phyloP scores from a whole-genome alignment of 176 grass and related monocot genomes.

The Ensete glaucum region DNA sequence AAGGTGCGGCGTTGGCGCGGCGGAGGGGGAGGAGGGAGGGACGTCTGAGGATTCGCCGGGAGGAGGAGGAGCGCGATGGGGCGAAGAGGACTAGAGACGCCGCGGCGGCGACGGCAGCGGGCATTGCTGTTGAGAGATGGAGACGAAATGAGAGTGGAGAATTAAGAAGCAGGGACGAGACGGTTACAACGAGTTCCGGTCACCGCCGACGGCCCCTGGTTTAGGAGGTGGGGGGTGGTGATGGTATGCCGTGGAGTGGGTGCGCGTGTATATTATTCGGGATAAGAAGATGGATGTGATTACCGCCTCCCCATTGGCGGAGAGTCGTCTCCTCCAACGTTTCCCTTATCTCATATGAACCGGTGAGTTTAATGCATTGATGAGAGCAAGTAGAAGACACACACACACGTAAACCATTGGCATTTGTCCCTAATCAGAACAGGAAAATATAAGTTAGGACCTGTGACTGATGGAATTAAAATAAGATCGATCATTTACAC shows the following conservation, averaged over 20 bases:
- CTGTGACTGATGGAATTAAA: neutral
- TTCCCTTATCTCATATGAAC: neutral
- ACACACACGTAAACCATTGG: no score
- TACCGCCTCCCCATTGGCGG: neutral
- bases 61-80: neutral
- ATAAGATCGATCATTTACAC: neutral
- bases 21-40: neutral
- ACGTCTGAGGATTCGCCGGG: neutral
- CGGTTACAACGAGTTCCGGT: constrained; percentile 15
- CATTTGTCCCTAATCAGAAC: no score
- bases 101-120: neutral
- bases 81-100: constrained; percentile 34
- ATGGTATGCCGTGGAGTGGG: constrained; percentile 1
- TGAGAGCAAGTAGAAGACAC: no score
- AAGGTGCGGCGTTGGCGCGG: neutral
- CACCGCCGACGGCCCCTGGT: constrained; percentile 29
- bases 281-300: constrained; percentile 27
- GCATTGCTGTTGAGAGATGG: constrained; percentile 26
- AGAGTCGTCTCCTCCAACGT: rapidly evolving
- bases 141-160: constrained; percentile 11
- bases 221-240: constrained; percentile 9
- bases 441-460: no score
- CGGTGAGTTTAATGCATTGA: neutral
- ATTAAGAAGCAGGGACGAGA: neutral
- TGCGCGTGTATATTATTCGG: neutral